Percentiles rank a stretch among this genome's conserved stretches.
These are phyloP conservation scores for Emergomyces orientalis DNA, from an alignment of 2,329 filamentous ascomycete genomes.

Conservation along the genomic window DNA sequence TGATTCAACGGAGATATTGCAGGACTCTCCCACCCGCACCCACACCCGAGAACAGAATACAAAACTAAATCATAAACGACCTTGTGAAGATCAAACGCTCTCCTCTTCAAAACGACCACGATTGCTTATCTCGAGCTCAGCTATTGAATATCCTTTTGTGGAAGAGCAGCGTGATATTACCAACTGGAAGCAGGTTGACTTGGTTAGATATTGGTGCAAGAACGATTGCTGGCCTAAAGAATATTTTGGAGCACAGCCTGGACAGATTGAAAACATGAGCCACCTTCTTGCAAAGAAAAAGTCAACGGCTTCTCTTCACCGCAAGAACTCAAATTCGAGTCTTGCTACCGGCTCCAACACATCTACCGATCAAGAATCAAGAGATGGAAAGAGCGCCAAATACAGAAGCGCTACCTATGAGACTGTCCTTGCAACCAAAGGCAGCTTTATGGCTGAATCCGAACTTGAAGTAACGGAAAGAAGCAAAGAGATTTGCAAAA, in stretches of 20 bases:
- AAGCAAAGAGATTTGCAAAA: neutral
- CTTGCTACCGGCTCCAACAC: neutral
- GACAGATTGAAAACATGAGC: slow-evolving; percentile 19
- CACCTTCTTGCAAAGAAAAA: slow-evolving; percentile 26
- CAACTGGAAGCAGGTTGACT: slow-evolving; percentile 5
- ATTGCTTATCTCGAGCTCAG: neutral
- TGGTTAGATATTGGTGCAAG: slow-evolving; percentile 22
- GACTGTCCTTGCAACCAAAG: neutral
- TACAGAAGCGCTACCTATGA: slow-evolving; percentile 12
- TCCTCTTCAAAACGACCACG: neutral
- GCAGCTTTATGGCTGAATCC: neutral
- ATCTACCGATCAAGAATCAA: slow-evolving; percentile 17
- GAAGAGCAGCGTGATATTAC: neutral
- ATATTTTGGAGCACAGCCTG: slow-evolving; percentile 17
- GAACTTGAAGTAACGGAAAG: neutral
- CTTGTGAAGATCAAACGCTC: slow-evolving; percentile 3
- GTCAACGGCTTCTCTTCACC: slow-evolving; percentile 20
- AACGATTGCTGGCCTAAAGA: slow-evolving; percentile 21
- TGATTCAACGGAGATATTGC: slow-evolving; percentile 4
- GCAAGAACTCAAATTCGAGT: slow-evolving; percentile 15
- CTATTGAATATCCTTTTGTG: slow-evolving; percentile 4
- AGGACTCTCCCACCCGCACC: slow-evolving; percentile 2
- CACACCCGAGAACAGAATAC: neutral
- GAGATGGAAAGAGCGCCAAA: slow-evolving; percentile 14
- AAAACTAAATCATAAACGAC: slow-evolving; percentile 5